Conservation (phyloP, 2,329 filamentous ascomycete species). For the Colletotrichum cordylinicola region DNA sequence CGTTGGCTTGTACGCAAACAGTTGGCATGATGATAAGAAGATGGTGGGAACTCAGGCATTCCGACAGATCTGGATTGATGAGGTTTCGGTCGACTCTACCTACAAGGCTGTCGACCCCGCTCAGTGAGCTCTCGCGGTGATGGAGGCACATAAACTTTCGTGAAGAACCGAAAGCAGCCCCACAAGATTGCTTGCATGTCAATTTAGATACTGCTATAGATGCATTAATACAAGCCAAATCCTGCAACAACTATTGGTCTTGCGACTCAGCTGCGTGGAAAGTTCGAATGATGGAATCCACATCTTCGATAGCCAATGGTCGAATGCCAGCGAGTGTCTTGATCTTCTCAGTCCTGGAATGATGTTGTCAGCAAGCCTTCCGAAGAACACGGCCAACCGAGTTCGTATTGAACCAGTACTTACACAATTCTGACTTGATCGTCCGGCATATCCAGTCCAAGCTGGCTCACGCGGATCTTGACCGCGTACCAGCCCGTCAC, state of each 20-base stretch:
- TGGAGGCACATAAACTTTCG: too few species aligned
- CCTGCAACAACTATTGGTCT: not conserved
- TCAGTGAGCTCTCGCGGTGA: not conserved
- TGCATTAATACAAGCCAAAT: not conserved
- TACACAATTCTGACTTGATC: conserved; percentile 71
- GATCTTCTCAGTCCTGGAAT: conserved; percentile 76
- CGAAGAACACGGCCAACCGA: rapidly evolving
- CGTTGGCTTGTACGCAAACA: not conserved
- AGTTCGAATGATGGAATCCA: conserved; percentile 84
- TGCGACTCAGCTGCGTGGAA: conserved; percentile 58
- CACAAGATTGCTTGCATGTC: not conserved
- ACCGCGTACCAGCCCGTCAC: conserved; percentile 95
- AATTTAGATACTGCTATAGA: not conserved
- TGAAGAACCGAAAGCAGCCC: not conserved
- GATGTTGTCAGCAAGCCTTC: not conserved
- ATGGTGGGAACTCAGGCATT: not conserved
- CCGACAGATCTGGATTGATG: not conserved
- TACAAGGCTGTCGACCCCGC: not conserved
- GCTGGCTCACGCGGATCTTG: conserved; percentile 85
- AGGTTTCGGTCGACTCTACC: not conserved
- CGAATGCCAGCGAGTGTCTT: conserved; percentile 88
- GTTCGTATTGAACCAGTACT: rapidly evolving
- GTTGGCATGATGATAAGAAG: not conserved
- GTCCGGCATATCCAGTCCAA: conserved; percentile 79
- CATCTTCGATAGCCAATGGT: conserved; percentile 86